phyloP scores from a whole-genome alignment of 2,329 filamentous ascomycete genomes.

The Aspergillus carbonarius region DNA sequence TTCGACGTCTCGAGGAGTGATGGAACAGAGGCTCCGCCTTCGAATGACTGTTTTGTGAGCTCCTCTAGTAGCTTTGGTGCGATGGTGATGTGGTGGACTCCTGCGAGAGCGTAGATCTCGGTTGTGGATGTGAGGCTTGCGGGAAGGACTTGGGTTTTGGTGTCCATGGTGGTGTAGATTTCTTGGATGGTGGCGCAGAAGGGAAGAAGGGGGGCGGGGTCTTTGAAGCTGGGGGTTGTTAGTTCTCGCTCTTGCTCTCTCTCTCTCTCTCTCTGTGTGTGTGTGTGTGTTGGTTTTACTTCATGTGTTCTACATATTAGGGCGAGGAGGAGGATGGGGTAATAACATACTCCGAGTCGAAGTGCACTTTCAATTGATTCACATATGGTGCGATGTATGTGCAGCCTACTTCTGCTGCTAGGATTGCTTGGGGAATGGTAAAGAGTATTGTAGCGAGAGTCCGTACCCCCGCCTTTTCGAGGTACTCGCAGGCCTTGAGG shows the following conservation, averaged over 20 bases:
- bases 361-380: constrained; percentile 64
- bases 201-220: constrained; percentile 39
- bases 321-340: not conserved
- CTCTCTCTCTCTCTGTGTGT: not conserved
- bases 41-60: constrained; percentile 42
- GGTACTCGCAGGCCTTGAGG: constrained; percentile 56
- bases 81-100: constrained; percentile 60
- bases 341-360: constrained; percentile 42
- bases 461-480: constrained; percentile 56
- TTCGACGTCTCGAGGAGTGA: constrained; percentile 25
- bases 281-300: not conserved
- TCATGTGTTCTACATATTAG: not conserved
- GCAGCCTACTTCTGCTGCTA: constrained; percentile 59
- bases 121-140: constrained; percentile 58
- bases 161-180: constrained; percentile 49
- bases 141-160: constrained; percentile 54
- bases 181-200: constrained; percentile 54
- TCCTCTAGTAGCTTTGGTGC: constrained; percentile 53
- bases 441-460: constrained; percentile 66
- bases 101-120: constrained; percentile 60
- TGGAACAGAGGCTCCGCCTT: constrained; percentile 28
- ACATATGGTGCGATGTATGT: constrained; percentile 65
- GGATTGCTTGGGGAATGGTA: constrained; percentile 58
- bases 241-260: not conserved
- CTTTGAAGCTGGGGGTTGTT: constrained; percentile 18